phyloP scores from a whole-genome alignment of 106 monocot species.

The Gastrodia elata region DNA sequence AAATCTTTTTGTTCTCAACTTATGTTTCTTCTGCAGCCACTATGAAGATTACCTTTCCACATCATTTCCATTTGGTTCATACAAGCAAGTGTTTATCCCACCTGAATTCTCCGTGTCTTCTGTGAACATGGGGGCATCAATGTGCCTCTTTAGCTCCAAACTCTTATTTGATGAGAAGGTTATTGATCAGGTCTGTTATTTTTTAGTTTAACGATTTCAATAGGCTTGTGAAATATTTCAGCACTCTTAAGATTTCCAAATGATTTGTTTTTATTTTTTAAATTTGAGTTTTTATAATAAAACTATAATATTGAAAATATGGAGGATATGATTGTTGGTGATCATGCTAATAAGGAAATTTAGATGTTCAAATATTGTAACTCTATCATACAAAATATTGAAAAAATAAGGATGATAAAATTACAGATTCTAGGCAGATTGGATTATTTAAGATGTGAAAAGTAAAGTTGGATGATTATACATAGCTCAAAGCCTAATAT shows the following conservation, averaged over 20 bases:
- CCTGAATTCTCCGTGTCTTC: constrained; percentile 58
- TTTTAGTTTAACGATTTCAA: neutral
- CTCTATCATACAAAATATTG: too few relatives aligned
- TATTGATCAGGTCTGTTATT: constrained; percentile 73
- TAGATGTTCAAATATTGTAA: too few relatives aligned
- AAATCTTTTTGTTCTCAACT: neutral
- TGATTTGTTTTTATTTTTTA: neutral
- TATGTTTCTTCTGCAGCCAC: constrained; percentile 39
- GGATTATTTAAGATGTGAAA: too few relatives aligned
- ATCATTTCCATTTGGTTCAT: constrained; percentile 85
- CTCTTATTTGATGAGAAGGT: constrained; percentile 85
- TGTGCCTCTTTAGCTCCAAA: constrained; percentile 73
- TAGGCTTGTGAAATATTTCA: neutral
- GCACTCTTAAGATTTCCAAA: neutral
- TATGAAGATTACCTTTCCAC: constrained; percentile 90
- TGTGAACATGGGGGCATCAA: constrained; percentile 67
- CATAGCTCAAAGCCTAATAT: too few relatives aligned
- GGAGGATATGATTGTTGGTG: too few relatives aligned
- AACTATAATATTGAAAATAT: too few relatives aligned
- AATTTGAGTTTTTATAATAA: neutral
- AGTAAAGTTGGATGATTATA: too few relatives aligned
- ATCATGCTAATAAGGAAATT: too few relatives aligned
- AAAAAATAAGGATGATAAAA: too few relatives aligned
- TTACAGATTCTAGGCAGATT: too few relatives aligned
- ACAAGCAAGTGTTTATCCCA: constrained; percentile 91